These are phyloP conservation scores for Lepiota venenata DNA, from an alignment of 768 basidiomycete genomes.

Conservation along the genomic window DNA sequence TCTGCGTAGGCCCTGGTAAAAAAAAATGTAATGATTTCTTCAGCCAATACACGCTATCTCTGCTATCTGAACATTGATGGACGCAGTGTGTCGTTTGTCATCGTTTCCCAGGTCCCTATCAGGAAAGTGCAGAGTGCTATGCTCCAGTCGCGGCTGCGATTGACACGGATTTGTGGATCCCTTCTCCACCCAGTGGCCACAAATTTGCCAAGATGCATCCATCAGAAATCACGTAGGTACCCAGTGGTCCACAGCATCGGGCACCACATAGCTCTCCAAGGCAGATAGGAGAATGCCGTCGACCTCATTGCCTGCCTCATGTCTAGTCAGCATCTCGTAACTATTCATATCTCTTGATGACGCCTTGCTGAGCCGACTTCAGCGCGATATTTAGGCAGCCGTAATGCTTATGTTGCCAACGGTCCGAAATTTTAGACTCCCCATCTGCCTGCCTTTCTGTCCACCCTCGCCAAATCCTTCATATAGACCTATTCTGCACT, in stretches of 20 bases:
- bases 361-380: neutral
- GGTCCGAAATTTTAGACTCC: slow-evolving; percentile 1
- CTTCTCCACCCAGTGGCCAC: too few relatives aligned
- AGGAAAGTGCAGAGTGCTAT: too few relatives aligned
- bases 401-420: slow-evolving; percentile 3
- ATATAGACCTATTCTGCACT: slow-evolving; percentile 4
- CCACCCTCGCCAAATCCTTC: neutral
- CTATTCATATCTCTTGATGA: slow-evolving; percentile 9
- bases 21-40: too few relatives aligned
- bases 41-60: too few relatives aligned
- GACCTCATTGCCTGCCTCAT: slow-evolving; percentile 9
- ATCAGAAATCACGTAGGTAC: neutral
- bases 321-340: neutral
- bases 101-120: too few relatives aligned
- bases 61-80: too few relatives aligned
- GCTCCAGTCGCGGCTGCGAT: too few relatives aligned
- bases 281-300: slow-evolving; percentile 1
- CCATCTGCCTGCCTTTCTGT: neutral
- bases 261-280: neutral
- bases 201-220: neutral
- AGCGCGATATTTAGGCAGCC: slow-evolving; percentile 1
- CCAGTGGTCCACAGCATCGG: neutral
- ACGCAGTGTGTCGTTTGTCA: too few relatives aligned
- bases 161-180: too few relatives aligned
- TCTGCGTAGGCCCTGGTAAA: too few relatives aligned